Evolutionary conservation across 495 filamentous ascomycete species (phyloP), one percentile per base, ranked within the genome.

Genomic region (Zalerion maritima): DNA sequence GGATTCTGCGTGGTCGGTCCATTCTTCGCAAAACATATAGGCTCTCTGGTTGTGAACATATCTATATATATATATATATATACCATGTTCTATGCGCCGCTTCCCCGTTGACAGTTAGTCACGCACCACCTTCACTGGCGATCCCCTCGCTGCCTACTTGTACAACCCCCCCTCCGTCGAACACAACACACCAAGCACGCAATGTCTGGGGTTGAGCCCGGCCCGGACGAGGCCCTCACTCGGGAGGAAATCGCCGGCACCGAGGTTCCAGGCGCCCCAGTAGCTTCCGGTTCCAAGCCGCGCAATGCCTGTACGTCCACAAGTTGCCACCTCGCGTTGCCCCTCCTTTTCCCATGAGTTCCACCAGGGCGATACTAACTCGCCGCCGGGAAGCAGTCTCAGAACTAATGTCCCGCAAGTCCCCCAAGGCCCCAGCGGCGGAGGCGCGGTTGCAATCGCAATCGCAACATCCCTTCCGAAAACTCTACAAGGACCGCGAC

Each of bases 361-460:
- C 4, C 5, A 7, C 3, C 12, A 5, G n/a, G 18, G 6, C 5
- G 7, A 31, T 25, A 13, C 31, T 18, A 24, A 18, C 36, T 19
- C 15, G 24, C 31, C 18, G 14, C n/a, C 2, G 1, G 23, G 10
- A 19, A 18, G 25, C 14, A 3, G 78, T 85, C 52, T 51, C 71
- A 38, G 71, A 78, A 35, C 67, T 89, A 31, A 78, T 86, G 64
- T 54, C 64, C 3, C 61, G 66, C 7, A 71, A 73, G 45, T n/a
- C n/a, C n/a, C 47, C 50, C 29, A 71, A 73, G 41, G 13, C 32
- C 0, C 7, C 41, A 5, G 50, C 47, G 34, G 32, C 40, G n/a
- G 33, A 45, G 11, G 25, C 22, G 20, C 24, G 30, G 21, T 18
- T 21, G 12, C 35, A 31, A 17, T 18, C 9, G 29, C 37, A 38